Evolutionary conservation across 208 protist genomes (phyloP), one percentile per base, ranked within the genome.

Genomic region (Crithidia thermophila): DNA sequence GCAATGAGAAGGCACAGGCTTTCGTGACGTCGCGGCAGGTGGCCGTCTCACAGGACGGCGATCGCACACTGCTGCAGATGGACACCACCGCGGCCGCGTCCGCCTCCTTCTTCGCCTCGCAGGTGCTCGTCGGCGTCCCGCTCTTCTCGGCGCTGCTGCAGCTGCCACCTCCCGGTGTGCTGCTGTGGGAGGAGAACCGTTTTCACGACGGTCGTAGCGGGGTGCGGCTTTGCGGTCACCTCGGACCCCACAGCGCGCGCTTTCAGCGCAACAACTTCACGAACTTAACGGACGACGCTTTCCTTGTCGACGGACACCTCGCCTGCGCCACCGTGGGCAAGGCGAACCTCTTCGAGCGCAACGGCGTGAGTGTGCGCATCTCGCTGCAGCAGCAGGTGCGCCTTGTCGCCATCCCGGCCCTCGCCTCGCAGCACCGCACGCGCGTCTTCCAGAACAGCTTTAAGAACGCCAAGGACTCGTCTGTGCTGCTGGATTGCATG

Each of bases 401-500:
- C 13, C 57, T 82, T 5, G 56, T 30, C 40, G 30, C 66, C 14
- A 53, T 55, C 1, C 46, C 65, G 3, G 21, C 62, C 6, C 31
- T 6, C 11, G 11, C 34, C 25, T 11, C 61, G 3, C 18, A 11
- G 14, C 40, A 39, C 20, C 72, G 69, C 14, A 93, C 85, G 18
- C 72, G 82, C 20, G 74, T 95, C 27, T 91, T 82, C 62, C 51
- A 74, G 10, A 95, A 95, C 67, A 75, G 51, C 11, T 95, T 95
- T 57, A 74, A 52, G 20, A 31, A 27, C 16, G 51, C 75, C 2
- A 85, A 64, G 27, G 60, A 77, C 16, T 34, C 65, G 34, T 81
- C 83, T 0, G 47, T 94, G 1, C 40, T 85, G 43, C 39, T 92
- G 18, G 65, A 81, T 10, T 63, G 73, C 37, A 46, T 39, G 20